Evolutionary conservation across 179 eudicot species (phyloP).

Genomic region (Pouteria campechiana): DNA sequence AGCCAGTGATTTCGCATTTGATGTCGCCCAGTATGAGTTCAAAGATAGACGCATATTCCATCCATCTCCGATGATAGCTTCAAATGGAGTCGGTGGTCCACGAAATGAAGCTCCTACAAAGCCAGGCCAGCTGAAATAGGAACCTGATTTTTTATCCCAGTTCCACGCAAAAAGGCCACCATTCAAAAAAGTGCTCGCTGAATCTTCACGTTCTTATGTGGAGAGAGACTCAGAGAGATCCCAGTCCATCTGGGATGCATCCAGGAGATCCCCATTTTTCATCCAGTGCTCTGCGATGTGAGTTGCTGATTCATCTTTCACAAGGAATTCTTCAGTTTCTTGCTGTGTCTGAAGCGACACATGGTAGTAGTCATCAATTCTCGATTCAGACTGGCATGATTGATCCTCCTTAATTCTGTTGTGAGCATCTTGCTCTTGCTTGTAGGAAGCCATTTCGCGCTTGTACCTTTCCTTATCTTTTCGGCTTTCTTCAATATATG

Average conservation of each 20-base stretch:
- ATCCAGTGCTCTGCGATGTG: constrained; percentile 3
- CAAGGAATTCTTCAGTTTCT: constrained; percentile 2
- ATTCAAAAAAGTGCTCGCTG: too few relatives aligned
- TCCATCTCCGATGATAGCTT: too few relatives aligned
- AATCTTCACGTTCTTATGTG: too few relatives aligned
- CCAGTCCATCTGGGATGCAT: constrained; percentile 21
- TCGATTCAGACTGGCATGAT: not conserved
- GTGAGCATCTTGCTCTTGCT: not conserved
- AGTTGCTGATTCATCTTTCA: constrained; percentile 12
- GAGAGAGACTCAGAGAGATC: too few relatives aligned
- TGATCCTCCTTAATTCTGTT: not conserved
- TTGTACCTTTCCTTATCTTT: constrained; percentile 28
- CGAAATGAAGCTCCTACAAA: too few relatives aligned
- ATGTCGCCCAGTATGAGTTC: too few relatives aligned
- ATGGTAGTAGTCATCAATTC: constrained; percentile 12
- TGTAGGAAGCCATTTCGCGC: constrained; percentile 16
- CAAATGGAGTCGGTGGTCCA: too few relatives aligned
- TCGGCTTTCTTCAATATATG: constrained; percentile 22
- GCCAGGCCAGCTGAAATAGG: too few relatives aligned
- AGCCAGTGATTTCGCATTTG: too few relatives aligned
- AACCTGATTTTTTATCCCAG: too few relatives aligned
- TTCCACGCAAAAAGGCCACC: too few relatives aligned
- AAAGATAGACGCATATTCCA: too few relatives aligned
- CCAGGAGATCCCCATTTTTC: constrained; percentile 15
- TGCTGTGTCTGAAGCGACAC: constrained; percentile 13